Evolutionary conservation across 805 yeast genomes (phyloP), one percentile per base, ranked within the genome.

Genomic region (Ogataea polymorpha): DNA sequence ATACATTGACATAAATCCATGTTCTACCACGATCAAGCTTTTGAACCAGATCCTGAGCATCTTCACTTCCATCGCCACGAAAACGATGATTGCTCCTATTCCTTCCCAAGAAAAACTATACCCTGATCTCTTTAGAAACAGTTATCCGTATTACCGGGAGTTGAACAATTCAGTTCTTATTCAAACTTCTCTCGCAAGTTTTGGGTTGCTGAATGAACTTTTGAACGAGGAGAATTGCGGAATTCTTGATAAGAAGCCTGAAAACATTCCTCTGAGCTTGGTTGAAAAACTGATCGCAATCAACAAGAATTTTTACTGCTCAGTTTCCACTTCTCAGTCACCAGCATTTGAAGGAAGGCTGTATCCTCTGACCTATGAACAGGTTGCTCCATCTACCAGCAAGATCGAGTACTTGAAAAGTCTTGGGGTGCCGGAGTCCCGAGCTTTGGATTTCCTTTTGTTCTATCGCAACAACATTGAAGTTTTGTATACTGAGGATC

Each of bases 271-370:
- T 0, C 35, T 55, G 10, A 46, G 49, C 1, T 62, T 79, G 4
- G 62, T 76, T 33, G 74, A 73, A 20, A 74, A 72, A 42, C 38
- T 78, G 1, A 59, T 78, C 13, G 57, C 65, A 3, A 63, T 80
- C 30, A 56, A 75, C 23, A 69, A 67, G 35, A 65, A 69, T 35
- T 62, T 72, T 1, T 75, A 65, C 48, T 59, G 59, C 8, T 54
- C 61, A 1, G 56, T 59, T n/a, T 62, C 68, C 5, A 72, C 69
- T 16, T 58, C 61, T 3, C 61, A 54, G 15, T 53, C 59, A 4
- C 61, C 61, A 7, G 62, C 54, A 6, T 62, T 54, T 27, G 65
- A 62, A 31, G 72, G 70, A 20, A 49, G 58, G 27, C 50, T 66
- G 29, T 68, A 54, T 55, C 70, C 65, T 29, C 63, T 63, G 63